A percentile compares a stretch with the other conserved stretches of the same genome.
These are phyloP conservation scores for Ziziphus jujuba DNA, from an alignment of 306 rosid species.

Conservation along the genomic window DNA sequence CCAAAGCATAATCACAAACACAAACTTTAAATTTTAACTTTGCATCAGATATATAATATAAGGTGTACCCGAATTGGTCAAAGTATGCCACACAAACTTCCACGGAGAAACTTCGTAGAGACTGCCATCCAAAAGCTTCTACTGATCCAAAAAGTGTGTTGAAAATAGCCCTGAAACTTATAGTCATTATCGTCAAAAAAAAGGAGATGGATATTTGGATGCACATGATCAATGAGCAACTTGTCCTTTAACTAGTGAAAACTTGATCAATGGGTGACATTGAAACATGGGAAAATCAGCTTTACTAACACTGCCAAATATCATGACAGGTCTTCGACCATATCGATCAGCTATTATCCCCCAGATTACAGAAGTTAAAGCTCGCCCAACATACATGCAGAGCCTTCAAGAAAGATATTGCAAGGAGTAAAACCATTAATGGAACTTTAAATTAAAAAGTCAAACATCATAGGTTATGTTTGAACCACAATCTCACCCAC, in stretches of 20 bases:
- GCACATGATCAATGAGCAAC: neutral
- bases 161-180: slow-evolving; percentile 52
- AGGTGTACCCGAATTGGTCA: slow-evolving; percentile 71
- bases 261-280: neutral
- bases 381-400: slow-evolving; percentile 77
- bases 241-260: neutral
- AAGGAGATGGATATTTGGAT: neutral
- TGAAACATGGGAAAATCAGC: neutral
- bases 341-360: slow-evolving; percentile 73
- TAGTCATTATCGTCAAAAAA: neutral
- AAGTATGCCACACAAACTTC: slow-evolving; percentile 66
- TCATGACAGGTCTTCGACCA: slow-evolving; percentile 68
- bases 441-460: neutral
- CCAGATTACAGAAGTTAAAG: slow-evolving; percentile 63
- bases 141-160: slow-evolving; percentile 78
- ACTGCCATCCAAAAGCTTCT: slow-evolving; percentile 78
- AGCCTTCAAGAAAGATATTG: slow-evolving; percentile 43
- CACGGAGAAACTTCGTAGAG: slow-evolving; percentile 64
- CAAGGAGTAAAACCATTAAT: neutral
- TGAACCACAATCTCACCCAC: slow-evolving; percentile 47
- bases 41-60: neutral
- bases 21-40: neutral
- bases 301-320: slow-evolving; percentile 56
- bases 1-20: no score
- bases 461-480: neutral